Base-by-base conservation (phyloP, 2,329 filamentous ascomycete species). In the Paramyrothecium sp. region DNA sequence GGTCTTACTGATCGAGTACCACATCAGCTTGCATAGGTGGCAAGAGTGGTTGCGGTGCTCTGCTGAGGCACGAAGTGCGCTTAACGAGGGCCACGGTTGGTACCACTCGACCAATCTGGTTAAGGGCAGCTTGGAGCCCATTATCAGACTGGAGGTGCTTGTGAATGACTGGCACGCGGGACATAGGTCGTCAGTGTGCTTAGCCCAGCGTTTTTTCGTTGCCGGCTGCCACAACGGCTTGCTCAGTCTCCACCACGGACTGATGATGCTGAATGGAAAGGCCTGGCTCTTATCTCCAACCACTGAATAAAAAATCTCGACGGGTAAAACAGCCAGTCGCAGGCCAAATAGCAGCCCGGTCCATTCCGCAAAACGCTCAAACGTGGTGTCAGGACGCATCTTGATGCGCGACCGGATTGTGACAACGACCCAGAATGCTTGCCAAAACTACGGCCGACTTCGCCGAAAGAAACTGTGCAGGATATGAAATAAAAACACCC, bases 1-100 rank as follows among this genome's bases (percentile, higher is more conserved):
- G n/a, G 21, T n/a, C n/a, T n/a, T n/a, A n/a, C 48, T 51, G 20
- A 51, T 51, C 11, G 48, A 51, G 22, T 51, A 51, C 48, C 48
- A 51, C n/a, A 51, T 16, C 17, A 51, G 48, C 17, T 23, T 23
- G 7, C 48, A 51, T 12, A 51, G 21, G 10, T 26, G 48, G n/a
- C 48, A 51, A 23, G n/a, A 51, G 7, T 20, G 3, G 2, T 48
- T 13, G 46, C n/a, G 46, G 11, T 48, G 11, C 46, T 19, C 2
- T 21, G n/a, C 22, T 21, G 11, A 19, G n/a, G n/a, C n/a, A 16
- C 5, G n/a, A 13, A n/a, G 11, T 48, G 5, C 16, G 7, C n/a
- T 22, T 12, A 8, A 51, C 3, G 13, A 2, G n/a, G 16, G 12
- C 12, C 7, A 12, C 21, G 48, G 30, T 17, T 26, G 13, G 7